Evolutionary conservation across 1,284 basidiomycete genomes (phyloP), one percentile per base, ranked within the genome.

Genomic region (Apiotrichum montevideense): DNA sequence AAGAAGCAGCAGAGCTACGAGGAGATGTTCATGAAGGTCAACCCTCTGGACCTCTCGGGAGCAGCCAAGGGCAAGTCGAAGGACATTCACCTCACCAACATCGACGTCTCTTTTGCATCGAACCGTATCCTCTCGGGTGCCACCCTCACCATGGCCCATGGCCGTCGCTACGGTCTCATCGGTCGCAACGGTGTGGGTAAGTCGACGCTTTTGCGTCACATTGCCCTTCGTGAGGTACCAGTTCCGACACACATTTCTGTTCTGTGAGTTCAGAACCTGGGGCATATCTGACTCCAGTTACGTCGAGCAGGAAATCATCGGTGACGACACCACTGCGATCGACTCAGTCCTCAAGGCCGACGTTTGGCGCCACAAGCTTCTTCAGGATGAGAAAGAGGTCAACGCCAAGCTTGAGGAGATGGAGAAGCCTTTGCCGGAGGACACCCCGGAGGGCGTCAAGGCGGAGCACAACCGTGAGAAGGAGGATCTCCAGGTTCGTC

Each of bases 1-100:
- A 85, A 87, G 74, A 92, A 92, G 79, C 91, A 95, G 85, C 89
- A 95, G 86, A 85, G 86, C 33, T 98, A 98, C 79, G 94, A 98
- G 74, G 95, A 98, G 73, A 87, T 98, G 85, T 98, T 95, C 79
- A 90, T 98, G 87, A 90, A 95, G 81, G 93, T 98, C 79, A 99
- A 99, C 78, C 92, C 96, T 49, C 78, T 99, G 60, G 91, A 96
- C 75, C 84, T 89, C 2, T 84, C 84, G 35, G 80, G 83, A 1
- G 79, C 85, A 6, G 80, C 87, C 42, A 96, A 94, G 78, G 92
- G 75, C 73, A 97, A 96, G 81, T 91, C 86, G 77, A 96, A 96
- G 78, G 96, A 99, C 76, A 88, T 99, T 56, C 91, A 97, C 70
- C 80, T 99, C 11, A 88, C 90, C 44, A 89, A 88, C 46, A 97